Conservation (phyloP, 2,329 filamentous ascomycete species). For the Hymenoscyphus linearis region DNA sequence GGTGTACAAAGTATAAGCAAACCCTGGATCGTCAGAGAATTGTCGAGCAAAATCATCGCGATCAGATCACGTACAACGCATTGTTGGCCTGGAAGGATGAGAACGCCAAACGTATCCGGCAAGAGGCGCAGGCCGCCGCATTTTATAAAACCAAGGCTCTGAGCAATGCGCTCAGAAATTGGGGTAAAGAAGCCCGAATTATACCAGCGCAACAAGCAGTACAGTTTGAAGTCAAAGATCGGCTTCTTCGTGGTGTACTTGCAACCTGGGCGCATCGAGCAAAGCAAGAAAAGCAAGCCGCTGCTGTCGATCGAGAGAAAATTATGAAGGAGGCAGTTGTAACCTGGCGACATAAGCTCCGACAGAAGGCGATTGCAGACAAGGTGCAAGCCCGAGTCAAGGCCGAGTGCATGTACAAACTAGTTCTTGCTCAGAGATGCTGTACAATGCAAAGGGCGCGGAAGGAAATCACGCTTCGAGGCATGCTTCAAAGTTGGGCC, state of each 20-base stretch:
- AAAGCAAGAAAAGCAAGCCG: constrained; percentile 42
- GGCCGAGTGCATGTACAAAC: constrained; percentile 53
- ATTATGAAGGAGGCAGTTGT: constrained; percentile 53
- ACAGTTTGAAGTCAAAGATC: constrained; percentile 38
- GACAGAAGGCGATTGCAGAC: constrained; percentile 45
- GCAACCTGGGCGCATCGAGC: constrained; percentile 44
- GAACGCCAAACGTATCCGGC: constrained; percentile 11
- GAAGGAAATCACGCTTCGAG: constrained; percentile 36
- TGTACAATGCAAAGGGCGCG: constrained; percentile 35
- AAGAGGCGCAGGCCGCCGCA: constrained; percentile 15
- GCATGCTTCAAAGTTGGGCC: constrained; percentile 36
- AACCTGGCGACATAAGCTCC: constrained; percentile 56
- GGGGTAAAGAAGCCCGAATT: constrained; percentile 24
- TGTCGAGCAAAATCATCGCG: constrained; percentile 12
- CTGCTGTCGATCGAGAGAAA: constrained; percentile 44
- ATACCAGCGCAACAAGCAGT: constrained; percentile 33
- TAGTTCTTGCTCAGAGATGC: constrained; percentile 48
- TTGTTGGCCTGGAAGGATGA: constrained; percentile 23
- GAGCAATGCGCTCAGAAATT: constrained; percentile 21
- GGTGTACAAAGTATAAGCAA: constrained; percentile 20
- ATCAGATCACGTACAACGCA: constrained; percentile 14
- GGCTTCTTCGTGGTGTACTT: constrained; percentile 42
- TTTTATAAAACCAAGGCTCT: constrained; percentile 12
- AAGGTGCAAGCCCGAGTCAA: constrained; percentile 52
- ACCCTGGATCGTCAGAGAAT: constrained; percentile 16